Conservation (phyloP, 2,329 filamentous ascomycete species). For the Chaetothyriales sp. region DNA sequence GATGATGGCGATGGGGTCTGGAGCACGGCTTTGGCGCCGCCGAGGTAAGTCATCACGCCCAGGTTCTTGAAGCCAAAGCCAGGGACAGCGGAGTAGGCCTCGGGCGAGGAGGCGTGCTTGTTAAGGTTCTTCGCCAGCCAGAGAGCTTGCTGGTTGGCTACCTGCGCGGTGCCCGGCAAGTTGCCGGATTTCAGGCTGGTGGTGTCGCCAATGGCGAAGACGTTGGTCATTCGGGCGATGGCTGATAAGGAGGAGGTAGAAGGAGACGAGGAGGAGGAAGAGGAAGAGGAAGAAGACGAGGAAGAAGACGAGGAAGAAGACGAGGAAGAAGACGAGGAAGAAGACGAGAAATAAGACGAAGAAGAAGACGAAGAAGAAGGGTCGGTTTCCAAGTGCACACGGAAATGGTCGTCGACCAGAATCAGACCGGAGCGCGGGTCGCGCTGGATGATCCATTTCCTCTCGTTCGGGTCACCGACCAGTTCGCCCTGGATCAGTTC, state of each 20-base stretch:
- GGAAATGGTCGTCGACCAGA: slow-evolving; percentile 43
- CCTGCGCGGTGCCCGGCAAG: slow-evolving; percentile 46
- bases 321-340: neutral
- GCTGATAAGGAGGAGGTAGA: slow-evolving; percentile 5
- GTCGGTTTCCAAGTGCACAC: slow-evolving; percentile 37
- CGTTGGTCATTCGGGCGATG: slow-evolving; percentile 37
- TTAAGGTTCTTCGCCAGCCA: slow-evolving; percentile 46
- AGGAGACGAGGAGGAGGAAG: no score
- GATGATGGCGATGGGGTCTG: slow-evolving; percentile 30
- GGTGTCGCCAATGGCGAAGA: slow-evolving; percentile 45
- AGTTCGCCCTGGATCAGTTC: slow-evolving; percentile 16
- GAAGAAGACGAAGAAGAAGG: slow-evolving; percentile 4
- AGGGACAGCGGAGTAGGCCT: slow-evolving; percentile 8
- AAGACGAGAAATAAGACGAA: neutral
- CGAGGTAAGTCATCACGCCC: slow-evolving; percentile 47
- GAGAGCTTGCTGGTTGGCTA: slow-evolving; percentile 44
- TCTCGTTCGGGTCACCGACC: slow-evolving; percentile 8
- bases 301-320: neutral
- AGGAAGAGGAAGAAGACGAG: no score
- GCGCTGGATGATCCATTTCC: slow-evolving; percentile 38
- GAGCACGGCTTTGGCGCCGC: slow-evolving; percentile 43
- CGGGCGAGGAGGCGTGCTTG: slow-evolving; percentile 21
- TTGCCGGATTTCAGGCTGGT: slow-evolving; percentile 36
- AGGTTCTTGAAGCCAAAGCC: slow-evolving; percentile 44
- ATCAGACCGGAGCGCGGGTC: slow-evolving; percentile 35